Percentiles rank a stretch among this genome's conserved stretches.
phyloP scores from a whole-genome alignment of 1,284 basidiomycete species.

The Leccinum subspadiceum region DNA sequence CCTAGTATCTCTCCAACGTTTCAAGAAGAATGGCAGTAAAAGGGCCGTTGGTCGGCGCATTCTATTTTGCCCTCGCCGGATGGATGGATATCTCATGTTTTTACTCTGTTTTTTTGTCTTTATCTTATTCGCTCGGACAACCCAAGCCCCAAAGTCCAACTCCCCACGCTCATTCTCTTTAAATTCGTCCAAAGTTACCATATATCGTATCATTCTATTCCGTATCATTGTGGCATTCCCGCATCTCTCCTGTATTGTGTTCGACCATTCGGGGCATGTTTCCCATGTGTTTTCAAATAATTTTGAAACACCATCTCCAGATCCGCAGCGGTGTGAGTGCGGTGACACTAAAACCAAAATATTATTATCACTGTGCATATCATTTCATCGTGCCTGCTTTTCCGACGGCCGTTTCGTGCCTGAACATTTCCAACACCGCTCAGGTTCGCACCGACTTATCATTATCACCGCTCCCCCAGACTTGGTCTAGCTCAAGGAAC shows the following conservation, averaged over 20 bases:
- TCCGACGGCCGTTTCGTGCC: not conserved
- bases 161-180: constrained; percentile 6
- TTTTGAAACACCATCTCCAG: not conserved
- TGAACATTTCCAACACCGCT: not conserved
- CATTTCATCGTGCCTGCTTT: not conserved
- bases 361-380: not conserved
- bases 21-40: not conserved
- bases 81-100: not conserved
- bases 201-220: constrained; percentile 3
- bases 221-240: not conserved
- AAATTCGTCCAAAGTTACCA: not conserved
- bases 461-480: not conserved
- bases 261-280: not conserved
- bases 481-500: not conserved
- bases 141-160: not conserved
- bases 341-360: not conserved
- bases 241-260: not conserved
- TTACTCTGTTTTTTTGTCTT: not conserved
- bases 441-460: not conserved
- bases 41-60: not conserved
- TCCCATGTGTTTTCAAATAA: not conserved
- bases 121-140: not conserved
- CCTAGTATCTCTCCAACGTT: not conserved
- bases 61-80: not conserved
- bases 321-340: not conserved